Conservation (phyloP, 306 rosid genomes). For the Pyrus pyrifolia region DNA sequence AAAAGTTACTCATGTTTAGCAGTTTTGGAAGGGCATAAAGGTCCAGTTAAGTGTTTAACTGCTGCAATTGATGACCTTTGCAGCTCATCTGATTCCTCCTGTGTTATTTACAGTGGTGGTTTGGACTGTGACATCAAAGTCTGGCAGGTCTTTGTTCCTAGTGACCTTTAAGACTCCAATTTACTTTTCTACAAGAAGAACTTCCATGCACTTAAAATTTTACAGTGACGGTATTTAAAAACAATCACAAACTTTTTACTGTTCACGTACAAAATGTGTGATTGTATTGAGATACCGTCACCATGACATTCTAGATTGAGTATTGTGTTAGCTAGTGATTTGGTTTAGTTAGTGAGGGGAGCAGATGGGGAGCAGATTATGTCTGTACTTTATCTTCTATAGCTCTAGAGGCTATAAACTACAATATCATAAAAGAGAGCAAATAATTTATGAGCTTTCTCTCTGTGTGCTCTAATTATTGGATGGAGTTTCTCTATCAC, state of each 20-base stretch:
- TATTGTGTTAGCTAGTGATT: conserved; percentile 1
- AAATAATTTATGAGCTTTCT: not conserved
- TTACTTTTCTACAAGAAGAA: not conserved
- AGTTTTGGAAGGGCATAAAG: conserved; percentile 70
- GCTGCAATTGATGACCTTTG: conserved; percentile 36
- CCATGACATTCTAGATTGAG: not conserved
- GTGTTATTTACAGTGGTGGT: conserved; percentile 63
- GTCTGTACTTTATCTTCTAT: not conserved
- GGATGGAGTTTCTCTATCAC: not conserved
- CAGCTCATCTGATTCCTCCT: conserved; percentile 13
- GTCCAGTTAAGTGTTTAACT: conserved; percentile 66
- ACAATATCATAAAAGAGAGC: not conserved
- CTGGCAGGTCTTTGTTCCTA: conserved; percentile 60
- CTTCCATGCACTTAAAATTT: not conserved
- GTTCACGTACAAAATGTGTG: no score
- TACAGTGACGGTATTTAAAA: no score
- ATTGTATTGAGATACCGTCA: not conserved
- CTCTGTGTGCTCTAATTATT: not conserved
- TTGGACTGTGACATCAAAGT: conserved; percentile 71
- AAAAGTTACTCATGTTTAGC: conserved; percentile 53
- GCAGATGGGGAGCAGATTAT: conserved; percentile 10
- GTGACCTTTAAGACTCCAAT: not conserved
- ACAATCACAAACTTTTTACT: not conserved
- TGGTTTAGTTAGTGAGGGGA: not conserved
- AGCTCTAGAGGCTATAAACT: not conserved